Base-by-base conservation (phyloP, 768 basidiomycete species). In the Russula compacta region DNA sequence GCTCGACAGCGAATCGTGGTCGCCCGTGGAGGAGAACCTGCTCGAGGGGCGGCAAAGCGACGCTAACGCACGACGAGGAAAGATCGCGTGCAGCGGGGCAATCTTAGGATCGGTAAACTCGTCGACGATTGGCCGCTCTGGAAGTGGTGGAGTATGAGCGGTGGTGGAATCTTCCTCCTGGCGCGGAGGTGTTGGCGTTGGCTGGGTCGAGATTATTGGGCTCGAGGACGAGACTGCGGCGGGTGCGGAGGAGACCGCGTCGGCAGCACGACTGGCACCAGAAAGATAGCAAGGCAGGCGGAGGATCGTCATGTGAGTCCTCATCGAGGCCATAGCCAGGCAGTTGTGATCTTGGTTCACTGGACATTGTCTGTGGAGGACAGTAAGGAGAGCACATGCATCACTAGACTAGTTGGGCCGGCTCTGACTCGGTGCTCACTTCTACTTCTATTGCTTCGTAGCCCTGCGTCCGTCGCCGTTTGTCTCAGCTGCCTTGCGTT, bases 41-140 rank as follows among this genome's bases (percentile, higher is more conserved):
- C 70, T 85, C 51, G 66, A 72, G n/a, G 33, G 63, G 80, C 55
- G 80, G 79, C 36, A 75, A 75, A 49, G 81, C 79, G n/a, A 74
- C 75, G 32, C 74, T 85, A 43, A 69, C 72, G 15, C 67, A 77
- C 66, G 72, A 77, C 53, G 69, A 35, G 66, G 66, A 51, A 66
- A 66, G 64, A 66, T 66, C 1, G 60, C 54, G 40, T 66, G 66
- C 38, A 66, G 60, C 32, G 44, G 6, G 14, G 64, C 60, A 35
- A 66, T 61, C 57, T 65, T 65, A 1, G 63, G 64, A 53, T 66
- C 60, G 4, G 60, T 56, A 53, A 66, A 66, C 54, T 65, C 64
- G 33, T 65, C 63, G 21, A 44, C 49, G 11, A 38, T n/a, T 15
- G 61, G 44, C 19, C 24, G 59, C 9, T 61, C 42, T 14, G 44